Evolutionary conservation across 371 early-diverging fungal genomes (phyloP).

Genomic region (Rhizopus microsporus): DNA sequence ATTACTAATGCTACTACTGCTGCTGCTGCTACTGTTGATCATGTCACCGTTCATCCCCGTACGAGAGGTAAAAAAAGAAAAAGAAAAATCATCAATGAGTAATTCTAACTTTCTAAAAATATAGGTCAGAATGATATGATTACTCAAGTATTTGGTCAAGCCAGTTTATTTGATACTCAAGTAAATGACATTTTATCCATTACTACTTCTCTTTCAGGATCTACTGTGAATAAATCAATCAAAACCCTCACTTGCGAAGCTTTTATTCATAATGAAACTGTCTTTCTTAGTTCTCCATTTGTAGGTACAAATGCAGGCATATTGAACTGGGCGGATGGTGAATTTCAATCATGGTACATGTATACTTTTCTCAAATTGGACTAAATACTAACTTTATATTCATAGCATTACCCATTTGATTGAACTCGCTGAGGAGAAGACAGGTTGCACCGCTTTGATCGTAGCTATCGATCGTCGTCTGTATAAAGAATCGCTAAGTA

Average conservation of each 20-base stretch:
- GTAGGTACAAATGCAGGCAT: constrained; percentile 28
- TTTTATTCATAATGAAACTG: constrained; percentile 45
- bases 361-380: neutral
- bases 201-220: constrained; percentile 17
- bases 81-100: constrained; percentile 1
- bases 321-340: constrained; percentile 42
- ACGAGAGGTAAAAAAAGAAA: constrained; percentile 16
- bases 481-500: constrained; percentile 28
- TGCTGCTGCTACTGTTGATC: constrained; percentile 14
- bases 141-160: constrained; percentile 37
- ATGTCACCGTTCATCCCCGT: constrained; percentile 22
- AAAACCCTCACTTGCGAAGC: constrained; percentile 41
- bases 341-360: constrained; percentile 47
- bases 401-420: constrained; percentile 47
- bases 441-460: constrained; percentile 42
- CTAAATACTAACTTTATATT: neutral
- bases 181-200: constrained; percentile 39
- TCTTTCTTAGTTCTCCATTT: constrained; percentile 43
- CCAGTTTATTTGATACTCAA: constrained; percentile 17
- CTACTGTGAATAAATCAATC: constrained; percentile 8
- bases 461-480: constrained; percentile 32
- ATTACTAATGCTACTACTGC: too few species aligned
- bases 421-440: constrained; percentile 53
- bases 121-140: constrained; percentile 33
- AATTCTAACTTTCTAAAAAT: neutral